Evolutionary conservation across 1,139 yeast species (phyloP).

Genomic region (Lizanozyma gosingica): DNA sequence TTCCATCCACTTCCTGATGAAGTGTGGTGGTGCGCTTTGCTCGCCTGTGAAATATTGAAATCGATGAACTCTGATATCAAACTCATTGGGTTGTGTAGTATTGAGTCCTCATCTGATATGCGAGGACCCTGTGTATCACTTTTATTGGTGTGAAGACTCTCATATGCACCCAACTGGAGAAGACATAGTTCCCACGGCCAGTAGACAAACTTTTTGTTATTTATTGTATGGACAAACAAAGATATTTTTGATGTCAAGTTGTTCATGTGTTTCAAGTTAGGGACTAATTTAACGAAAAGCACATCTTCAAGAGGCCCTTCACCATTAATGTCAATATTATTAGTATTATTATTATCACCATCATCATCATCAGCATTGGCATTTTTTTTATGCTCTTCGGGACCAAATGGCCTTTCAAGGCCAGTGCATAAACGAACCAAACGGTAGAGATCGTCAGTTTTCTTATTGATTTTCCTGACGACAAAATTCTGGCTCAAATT

Average conservation of each 20-base stretch:
- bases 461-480: background rate
- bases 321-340: too few relatives aligned
- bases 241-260: constrained; percentile 37
- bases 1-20: background rate
- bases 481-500: background rate
- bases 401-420: background rate
- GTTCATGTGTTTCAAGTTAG: constrained; percentile 38
- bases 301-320: constrained; percentile 2
- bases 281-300: constrained; percentile 35
- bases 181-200: constrained; percentile 43
- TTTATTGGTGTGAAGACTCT: background rate
- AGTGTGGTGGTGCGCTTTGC: background rate
- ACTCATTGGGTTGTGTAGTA: background rate
- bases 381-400: too few relatives aligned
- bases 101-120: background rate
- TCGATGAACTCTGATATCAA: background rate
- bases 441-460: background rate
- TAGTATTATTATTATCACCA: too few relatives aligned
- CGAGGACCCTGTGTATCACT: background rate
- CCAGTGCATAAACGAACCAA: background rate
- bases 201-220: constrained; percentile 33
- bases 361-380: background rate
- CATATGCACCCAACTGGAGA: constrained; percentile 25
- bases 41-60: background rate
- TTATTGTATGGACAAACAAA: constrained; percentile 34